These are phyloP conservation scores for Zelonia costaricensis DNA, from an alignment of 208 protist genomes.

Conservation along the genomic window DNA sequence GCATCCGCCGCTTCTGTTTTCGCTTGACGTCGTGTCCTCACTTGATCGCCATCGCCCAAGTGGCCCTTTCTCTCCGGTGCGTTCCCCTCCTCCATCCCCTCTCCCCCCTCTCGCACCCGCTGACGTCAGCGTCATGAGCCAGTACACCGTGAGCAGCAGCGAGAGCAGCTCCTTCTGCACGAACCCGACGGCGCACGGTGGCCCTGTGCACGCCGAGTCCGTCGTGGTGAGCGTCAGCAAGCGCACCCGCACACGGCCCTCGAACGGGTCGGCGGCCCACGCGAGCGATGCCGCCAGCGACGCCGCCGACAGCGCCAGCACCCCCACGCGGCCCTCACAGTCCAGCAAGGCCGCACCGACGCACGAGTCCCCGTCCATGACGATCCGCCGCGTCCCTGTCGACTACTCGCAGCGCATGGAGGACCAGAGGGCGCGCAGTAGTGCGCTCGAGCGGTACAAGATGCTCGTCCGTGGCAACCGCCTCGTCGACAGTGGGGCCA, in stretches of 20 bases:
- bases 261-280: neutral
- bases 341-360: conserved; percentile 1
- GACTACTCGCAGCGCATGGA: conserved; percentile 64
- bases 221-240: conserved; percentile 1
- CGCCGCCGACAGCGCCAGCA: neutral
- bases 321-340: conserved; percentile 1
- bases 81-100: too few species aligned
- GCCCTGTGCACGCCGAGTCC: neutral
- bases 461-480: conserved; percentile 40
- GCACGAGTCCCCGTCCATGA: conserved; percentile 43
- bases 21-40: too few species aligned
- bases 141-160: conserved; percentile 36
- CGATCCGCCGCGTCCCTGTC: conserved; percentile 33
- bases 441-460: conserved; percentile 62
- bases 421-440: conserved; percentile 41
- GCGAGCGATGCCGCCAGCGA: neutral
- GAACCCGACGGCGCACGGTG: neutral
- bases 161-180: conserved; percentile 36
- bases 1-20: too few species aligned
- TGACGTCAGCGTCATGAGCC: conserved; percentile 9
- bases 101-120: neutral
- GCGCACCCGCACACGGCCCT: neutral
- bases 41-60: too few species aligned
- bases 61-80: too few species aligned
- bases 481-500: conserved; percentile 7